Evolutionary conservation across 2,329 filamentous ascomycete species (phyloP), one percentile per base, ranked within the genome.

Genomic region (Curvularia hawaiiensis): DNA sequence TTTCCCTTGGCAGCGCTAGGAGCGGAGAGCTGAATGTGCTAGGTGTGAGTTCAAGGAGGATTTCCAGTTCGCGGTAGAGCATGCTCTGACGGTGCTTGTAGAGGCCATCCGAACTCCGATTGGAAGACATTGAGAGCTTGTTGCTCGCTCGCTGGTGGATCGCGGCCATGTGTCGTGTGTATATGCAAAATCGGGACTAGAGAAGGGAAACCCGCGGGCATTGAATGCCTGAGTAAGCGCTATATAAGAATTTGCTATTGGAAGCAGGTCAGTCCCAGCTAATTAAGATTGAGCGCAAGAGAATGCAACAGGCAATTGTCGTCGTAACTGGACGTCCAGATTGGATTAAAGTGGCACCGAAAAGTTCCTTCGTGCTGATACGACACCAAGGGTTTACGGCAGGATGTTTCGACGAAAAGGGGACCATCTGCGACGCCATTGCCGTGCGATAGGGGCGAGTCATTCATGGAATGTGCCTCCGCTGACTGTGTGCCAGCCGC

Each of bases 1-100:
- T 57, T 45, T 72, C 67, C 33, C 59, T 56, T 12, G 73, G 73
- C n/a, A 75, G 66, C 10, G 67, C 67, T 20, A 75, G 62, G 9
- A 75, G 63, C 12, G 57, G 60, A 4, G 73, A 75, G 45, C 65
- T 69, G 56, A 75, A 65, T 18, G 66, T 69, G 50, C 71, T 67
- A 9, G 73, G 72, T 6, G 66, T 70, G n/a, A 75, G 62, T 55
- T 75, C 69, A 11, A 75, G 66, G 6, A 75, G 61, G 12, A 72
- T 56, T 48, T 75, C 73, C 11, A 75, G 62, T 43, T 75, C 72
- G 43, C 73, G 64, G 45, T 68, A 64, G 26, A 75, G 70, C 40
- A 70, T 63, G 38, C 69, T 73, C 57, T 75, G 73, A 30, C 73
- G 73, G 8, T 69, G 54, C n/a, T 59, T 53, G 51, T 70, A 71